phyloP scores from a whole-genome alignment of 495 filamentous ascomycete genomes.

The Aspergillus incahuasiensis region DNA sequence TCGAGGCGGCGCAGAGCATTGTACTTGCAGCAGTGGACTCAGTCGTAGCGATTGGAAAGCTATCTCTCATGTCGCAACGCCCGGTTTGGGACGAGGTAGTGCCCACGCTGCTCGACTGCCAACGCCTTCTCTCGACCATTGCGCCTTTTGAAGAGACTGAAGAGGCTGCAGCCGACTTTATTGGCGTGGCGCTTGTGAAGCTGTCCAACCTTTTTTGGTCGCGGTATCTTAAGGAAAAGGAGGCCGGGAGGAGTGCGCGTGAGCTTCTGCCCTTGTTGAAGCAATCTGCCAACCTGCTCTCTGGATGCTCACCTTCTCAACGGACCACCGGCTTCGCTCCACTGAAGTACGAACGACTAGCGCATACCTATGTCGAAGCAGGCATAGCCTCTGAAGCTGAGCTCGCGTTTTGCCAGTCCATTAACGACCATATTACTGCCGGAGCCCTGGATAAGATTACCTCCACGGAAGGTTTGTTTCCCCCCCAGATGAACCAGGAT shows the following conservation, averaged over 20 bases:
- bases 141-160: conserved; percentile 25
- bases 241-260: conserved; percentile 31
- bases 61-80: conserved; percentile 35
- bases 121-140: conserved; percentile 36
- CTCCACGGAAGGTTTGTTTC: conserved; percentile 24
- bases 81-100: conserved; percentile 40
- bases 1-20: conserved; percentile 33
- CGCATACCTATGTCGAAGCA: conserved; percentile 38
- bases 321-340: conserved; percentile 44
- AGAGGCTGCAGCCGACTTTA: conserved; percentile 16
- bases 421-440: conserved; percentile 42
- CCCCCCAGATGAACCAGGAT: conserved; percentile 26
- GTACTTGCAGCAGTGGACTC: conserved; percentile 41
- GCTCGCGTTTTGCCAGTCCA: conserved; percentile 38
- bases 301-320: conserved; percentile 34
- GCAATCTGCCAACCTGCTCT: conserved; percentile 45
- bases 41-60: conserved; percentile 35
- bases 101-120: conserved; percentile 33
- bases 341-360: conserved; percentile 53
- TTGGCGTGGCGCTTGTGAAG: conserved; percentile 36
- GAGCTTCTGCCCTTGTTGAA: conserved; percentile 42
- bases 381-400: conserved; percentile 34
- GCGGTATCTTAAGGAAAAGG: conserved; percentile 50
- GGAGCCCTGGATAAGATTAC: conserved; percentile 35
- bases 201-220: conserved; percentile 79